Evolutionary conservation across 2,329 filamentous ascomycete species (phyloP).

Genomic region (Thielaviopsis cerberus): DNA sequence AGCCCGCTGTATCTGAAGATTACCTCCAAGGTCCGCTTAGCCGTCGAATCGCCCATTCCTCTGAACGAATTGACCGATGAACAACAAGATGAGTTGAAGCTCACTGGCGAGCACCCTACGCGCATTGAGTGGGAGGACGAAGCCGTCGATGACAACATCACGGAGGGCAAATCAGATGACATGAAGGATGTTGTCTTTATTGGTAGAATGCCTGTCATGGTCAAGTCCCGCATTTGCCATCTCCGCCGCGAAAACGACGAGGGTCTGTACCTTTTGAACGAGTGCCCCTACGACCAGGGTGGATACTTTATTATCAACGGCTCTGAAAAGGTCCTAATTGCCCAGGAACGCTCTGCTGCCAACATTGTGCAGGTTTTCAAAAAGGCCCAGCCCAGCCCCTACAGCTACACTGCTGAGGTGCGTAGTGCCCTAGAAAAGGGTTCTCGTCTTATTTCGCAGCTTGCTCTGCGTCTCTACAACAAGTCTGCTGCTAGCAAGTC

Average conservation of each 20-base stretch:
- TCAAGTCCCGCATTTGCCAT: conserved; percentile 91
- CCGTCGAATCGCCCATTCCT: conserved; percentile 53
- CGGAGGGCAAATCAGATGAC: conserved; percentile 26
- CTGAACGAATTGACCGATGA: conserved; percentile 50
- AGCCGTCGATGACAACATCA: conserved; percentile 25
- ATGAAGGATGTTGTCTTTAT: conserved; percentile 67
- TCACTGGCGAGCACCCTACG: conserved; percentile 38
- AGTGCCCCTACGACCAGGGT: conserved; percentile 95
- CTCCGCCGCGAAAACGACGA: conserved; percentile 68
- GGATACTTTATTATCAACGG: conserved; percentile 99
- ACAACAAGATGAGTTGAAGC: conserved; percentile 35
- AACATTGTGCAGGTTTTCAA: conserved; percentile 99
- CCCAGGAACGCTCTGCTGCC: conserved; percentile 88
- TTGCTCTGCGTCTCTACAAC: conserved; percentile 75
- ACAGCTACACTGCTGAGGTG: conserved; percentile 87
- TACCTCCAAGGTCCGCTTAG: conserved; percentile 65
- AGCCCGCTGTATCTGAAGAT: conserved; percentile 82
- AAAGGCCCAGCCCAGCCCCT: conserved; percentile 82
- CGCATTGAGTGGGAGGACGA: conserved; percentile 39
- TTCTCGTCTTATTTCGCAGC: conserved; percentile 78
- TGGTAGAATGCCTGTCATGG: conserved; percentile 91
- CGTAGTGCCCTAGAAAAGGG: conserved; percentile 92
- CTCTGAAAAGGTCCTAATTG: conserved; percentile 94
- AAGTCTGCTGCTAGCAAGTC: conserved; percentile 59
- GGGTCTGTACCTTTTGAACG: conserved; percentile 75